Evolutionary conservation across 2,329 filamentous ascomycete species (phyloP), one percentile per base, ranked within the genome.

Genomic region (Talaromyces sp.): DNA sequence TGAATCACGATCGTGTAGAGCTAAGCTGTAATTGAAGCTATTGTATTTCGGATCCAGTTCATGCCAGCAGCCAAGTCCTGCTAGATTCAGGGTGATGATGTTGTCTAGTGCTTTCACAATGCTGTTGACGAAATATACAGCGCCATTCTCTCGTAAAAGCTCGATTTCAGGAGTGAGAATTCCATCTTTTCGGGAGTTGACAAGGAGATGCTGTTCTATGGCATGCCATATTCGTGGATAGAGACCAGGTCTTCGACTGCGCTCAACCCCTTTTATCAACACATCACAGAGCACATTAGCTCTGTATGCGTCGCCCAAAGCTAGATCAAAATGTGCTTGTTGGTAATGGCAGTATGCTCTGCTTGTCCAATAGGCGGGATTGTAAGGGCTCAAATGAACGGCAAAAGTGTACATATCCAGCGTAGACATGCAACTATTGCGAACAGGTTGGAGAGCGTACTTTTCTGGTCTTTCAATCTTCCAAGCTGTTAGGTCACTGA

Each of bases 381-480:
- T 74, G 49, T 73, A 73, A 1, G 71, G 71, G 40, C 64, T 71
- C 16, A 69, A 48, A 8, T 61, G 49, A 33, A 73, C 67, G 16
- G 69, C 70, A 49, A 64, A 67, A 1, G 71, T 74, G 51, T 73
- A 74, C 63, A 73, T 67, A 24, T 73, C 68, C 9, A 72, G 54
- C 3, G 57, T 51, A 22, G 51, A 49, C 44, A 58, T 54, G 14
- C 45, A 19, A 9, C 30, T 16, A 41, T 39, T 58, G 2, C 17
- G 47, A 19, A 45, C 49, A 2, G 69, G 61, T 4, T 55, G 51
- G 13, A 70, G 43, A 5, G 30, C 20, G 7, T 54, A 42, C 11
- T 57, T 47, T 5, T 54, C 19, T 8, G 51, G 36, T 14, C 65
- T 57, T 20, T 59, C 33, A 20, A 65, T 60, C 0, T 63, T 62